phyloP scores from a whole-genome alignment of 805 yeast genomes.

The Saccharomyces kudriavzevii region DNA sequence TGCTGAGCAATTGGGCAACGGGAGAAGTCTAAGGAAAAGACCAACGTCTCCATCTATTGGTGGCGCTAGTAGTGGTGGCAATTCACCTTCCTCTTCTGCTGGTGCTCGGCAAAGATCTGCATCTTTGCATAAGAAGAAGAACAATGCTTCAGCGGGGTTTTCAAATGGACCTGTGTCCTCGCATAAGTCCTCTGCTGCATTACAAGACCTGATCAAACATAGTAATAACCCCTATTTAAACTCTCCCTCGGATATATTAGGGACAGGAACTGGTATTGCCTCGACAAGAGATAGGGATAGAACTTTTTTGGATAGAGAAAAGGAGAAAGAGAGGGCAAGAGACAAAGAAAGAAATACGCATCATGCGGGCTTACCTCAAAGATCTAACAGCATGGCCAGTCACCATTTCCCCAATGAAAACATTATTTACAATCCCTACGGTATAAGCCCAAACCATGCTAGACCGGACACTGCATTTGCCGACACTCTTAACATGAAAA shows the following conservation, averaged over 20 bases:
- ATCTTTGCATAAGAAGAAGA: conserved; percentile 17
- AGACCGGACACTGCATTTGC: conserved; percentile 11
- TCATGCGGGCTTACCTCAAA: conserved; percentile 7
- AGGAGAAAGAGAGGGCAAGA: neutral
- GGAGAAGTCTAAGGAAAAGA: conserved; percentile 6
- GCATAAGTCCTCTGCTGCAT: conserved; percentile 18
- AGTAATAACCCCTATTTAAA: conserved; percentile 24
- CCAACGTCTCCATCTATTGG: conserved; percentile 2
- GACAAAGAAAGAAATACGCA: conserved; percentile 7
- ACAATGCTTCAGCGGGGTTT: conserved; percentile 6
- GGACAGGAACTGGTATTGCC: conserved; percentile 22
- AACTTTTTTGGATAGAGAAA: conserved; percentile 1
- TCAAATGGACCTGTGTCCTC: conserved; percentile 2
- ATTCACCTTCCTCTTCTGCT: neutral
- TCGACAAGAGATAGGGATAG: conserved; percentile 16
- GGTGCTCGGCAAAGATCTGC: conserved; percentile 16
- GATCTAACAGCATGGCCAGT: conserved; percentile 9
- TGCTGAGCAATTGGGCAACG: conserved; percentile 1
- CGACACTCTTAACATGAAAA: conserved; percentile 4
- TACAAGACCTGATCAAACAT: conserved; percentile 24
- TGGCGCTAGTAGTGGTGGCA: neutral
- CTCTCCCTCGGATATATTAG: conserved; percentile 8
- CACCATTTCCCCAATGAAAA: conserved; percentile 25
- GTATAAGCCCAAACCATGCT: conserved; percentile 25
- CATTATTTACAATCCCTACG: conserved; percentile 60